Conservation (phyloP, 352 stramenopile genomes). For the Thalassiosira mediterranea region DNA sequence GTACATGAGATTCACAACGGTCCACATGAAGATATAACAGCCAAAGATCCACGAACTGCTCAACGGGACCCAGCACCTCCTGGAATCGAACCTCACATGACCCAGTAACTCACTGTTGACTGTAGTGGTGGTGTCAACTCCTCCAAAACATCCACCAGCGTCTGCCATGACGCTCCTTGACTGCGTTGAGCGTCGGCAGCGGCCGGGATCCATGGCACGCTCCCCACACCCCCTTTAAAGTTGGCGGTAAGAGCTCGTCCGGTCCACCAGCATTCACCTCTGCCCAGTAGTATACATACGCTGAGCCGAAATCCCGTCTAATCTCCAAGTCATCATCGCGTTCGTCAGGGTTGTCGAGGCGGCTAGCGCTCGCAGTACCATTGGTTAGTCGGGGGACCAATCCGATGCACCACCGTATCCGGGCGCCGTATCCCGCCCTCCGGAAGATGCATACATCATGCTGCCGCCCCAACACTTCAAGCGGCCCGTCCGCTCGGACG, state of each 20-base stretch:
- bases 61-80: no score
- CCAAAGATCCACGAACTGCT: no score
- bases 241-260: background rate
- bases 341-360: no score
- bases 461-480: background rate
- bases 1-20: no score
- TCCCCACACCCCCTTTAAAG: background rate
- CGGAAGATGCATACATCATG: slow-evolving; percentile 31
- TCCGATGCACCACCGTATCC: slow-evolving; percentile 37
- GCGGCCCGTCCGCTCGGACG: slow-evolving; percentile 14
- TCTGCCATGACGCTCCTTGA: slow-evolving; percentile 4
- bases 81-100: no score
- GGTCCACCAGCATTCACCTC: slow-evolving; percentile 1
- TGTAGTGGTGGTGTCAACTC: no score
- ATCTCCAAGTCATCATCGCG: background rate
- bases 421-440: slow-evolving; percentile 35
- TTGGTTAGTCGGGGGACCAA: slow-evolving; percentile 20
- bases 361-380: background rate
- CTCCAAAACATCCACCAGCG: slow-evolving; percentile 29
- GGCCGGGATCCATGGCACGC: slow-evolving; percentile 22
- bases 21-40: no score
- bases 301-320: slow-evolving; percentile 17
- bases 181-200: slow-evolving; percentile 6
- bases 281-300: slow-evolving; percentile 52
- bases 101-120: no score